Base-by-base conservation (phyloP, 2,329 filamentous ascomycete species). In the Graphilbum ipis-grandicollis region DNA sequence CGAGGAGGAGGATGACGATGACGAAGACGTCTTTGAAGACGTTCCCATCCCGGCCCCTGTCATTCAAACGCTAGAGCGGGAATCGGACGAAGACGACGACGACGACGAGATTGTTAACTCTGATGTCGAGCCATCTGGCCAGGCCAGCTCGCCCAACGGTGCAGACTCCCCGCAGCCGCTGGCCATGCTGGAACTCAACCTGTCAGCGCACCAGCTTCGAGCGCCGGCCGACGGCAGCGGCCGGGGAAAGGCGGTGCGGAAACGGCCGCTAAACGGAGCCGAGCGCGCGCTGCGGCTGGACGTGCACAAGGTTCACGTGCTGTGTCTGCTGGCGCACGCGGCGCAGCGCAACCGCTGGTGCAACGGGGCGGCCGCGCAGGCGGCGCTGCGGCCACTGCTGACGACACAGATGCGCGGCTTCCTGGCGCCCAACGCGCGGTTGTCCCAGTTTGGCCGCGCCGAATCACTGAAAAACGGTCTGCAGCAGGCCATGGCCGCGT, bases 311-410 rank as follows among this genome's bases (percentile, higher is more conserved):
- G 63, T 75, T 42, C 86, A 98, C 56, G 45, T 96, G 1, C 59
- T 94, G 13, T 93, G 83, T 51, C 64, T 98, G 2, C 56, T 98
- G 14, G 72, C 75, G 9, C 83, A 96, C 54, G 68, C 77, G 14
- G 69, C 80, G 45, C 63, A 73, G 39, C 74, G 86, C 38, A 98
- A 96, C 50, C 62, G 70, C 38, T 94, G 88, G 84, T 94, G 86
- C 57, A 93, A 93, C 48, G 78, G 88, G 50, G 48, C 59, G 13
- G 57, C 66, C 39, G 70, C 81, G 9, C 83, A 93, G 50, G 66
- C 62, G 30, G 57, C 56, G n/a, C 56, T 93, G 30, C 73, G 68
- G 37, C 59, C 66, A 30, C 62, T 86, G 28, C 53, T 93, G 5
- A 65, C 71, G 1, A 68, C 72, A 23, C 79, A 79, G 47, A 74